These are phyloP conservation scores for Fraxinus nigra DNA, from an alignment of 305 asterid species.

Conservation along the genomic window DNA sequence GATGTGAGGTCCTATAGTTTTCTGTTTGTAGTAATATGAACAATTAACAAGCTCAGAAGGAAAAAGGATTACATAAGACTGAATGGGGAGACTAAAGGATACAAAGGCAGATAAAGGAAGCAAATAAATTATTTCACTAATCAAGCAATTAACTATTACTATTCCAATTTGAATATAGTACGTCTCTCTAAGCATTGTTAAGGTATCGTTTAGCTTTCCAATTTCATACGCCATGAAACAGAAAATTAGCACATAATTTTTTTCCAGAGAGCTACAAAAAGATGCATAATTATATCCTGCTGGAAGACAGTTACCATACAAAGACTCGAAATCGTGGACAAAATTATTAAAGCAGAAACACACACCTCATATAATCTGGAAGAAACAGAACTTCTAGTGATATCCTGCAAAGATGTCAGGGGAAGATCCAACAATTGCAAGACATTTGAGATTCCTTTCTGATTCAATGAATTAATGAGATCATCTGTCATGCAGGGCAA, in stretches of 20 bases:
- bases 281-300: neutral
- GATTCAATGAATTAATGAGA: slow-evolving; percentile 51
- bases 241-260: neutral
- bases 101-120: neutral
- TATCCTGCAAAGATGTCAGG: slow-evolving; percentile 38
- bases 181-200: neutral
- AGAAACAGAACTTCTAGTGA: slow-evolving; percentile 45
- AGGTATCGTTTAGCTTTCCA: neutral
- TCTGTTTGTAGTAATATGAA: neutral
- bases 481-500: slow-evolving; percentile 82
- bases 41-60: neutral
- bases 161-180: neutral
- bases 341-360: slow-evolving; percentile 19
- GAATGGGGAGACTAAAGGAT: neutral
- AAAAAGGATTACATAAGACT: neutral
- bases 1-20: neutral
- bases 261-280: neutral
- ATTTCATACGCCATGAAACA: neutral
- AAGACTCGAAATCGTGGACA: neutral
- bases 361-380: slow-evolving; percentile 72
- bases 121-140: neutral
- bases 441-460: slow-evolving; percentile 60
- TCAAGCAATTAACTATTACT: neutral
- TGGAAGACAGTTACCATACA: neutral
- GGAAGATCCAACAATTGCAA: slow-evolving; percentile 68